phyloP scores from a whole-genome alignment of 2,329 filamentous ascomycete species.

The Alternaria rosae region DNA sequence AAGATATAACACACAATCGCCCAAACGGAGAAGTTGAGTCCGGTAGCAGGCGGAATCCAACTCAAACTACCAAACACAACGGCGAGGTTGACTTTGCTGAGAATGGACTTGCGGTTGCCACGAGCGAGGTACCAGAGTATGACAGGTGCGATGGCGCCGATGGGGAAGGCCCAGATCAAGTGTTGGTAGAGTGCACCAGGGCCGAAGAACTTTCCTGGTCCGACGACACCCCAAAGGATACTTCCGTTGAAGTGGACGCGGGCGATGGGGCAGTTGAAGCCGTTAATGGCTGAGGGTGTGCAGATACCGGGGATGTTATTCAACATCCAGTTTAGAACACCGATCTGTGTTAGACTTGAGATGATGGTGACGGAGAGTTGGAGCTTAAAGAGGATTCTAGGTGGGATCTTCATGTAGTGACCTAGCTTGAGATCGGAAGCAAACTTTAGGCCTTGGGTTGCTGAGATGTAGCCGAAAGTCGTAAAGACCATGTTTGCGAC shows the following conservation, averaged over 20 bases:
- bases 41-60: constrained; percentile 84
- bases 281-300: constrained; percentile 79
- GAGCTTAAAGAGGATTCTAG: constrained; percentile 78
- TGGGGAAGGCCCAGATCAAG: constrained; percentile 81
- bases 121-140: constrained; percentile 75
- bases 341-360: constrained; percentile 81
- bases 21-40: constrained; percentile 89
- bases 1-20: constrained; percentile 84
- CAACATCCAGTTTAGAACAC: constrained; percentile 91
- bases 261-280: constrained; percentile 87
- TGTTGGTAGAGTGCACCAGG: constrained; percentile 75
- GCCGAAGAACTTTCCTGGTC: constrained; percentile 83
- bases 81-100: constrained; percentile 81
- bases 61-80: constrained; percentile 82
- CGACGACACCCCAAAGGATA: constrained; percentile 89
- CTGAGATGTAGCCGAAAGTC: constrained; percentile 89
- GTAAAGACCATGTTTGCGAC: constrained; percentile 95
- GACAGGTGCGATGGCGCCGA: constrained; percentile 78
- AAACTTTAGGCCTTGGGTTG: constrained; percentile 88
- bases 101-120: constrained; percentile 64
- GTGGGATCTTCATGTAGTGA: constrained; percentile 88
- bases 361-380: constrained; percentile 79
- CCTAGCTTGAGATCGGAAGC: constrained; percentile 86
- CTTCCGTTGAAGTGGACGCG: constrained; percentile 90
- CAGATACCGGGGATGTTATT: constrained; percentile 77